Conservation (phyloP, 116 monocot species). For the Zostera marina region DNA sequence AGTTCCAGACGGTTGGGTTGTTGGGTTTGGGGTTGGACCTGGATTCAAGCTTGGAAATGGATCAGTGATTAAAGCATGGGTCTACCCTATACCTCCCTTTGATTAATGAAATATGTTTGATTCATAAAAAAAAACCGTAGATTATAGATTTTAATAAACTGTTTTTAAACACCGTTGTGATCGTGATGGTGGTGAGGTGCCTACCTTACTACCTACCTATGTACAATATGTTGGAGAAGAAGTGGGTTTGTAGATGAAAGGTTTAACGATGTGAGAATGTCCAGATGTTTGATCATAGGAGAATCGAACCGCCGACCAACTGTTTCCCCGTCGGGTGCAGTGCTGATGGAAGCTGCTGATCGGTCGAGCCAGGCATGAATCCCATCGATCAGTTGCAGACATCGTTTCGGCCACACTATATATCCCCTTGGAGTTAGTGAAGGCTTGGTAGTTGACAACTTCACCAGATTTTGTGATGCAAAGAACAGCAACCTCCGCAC, state of each 20-base stretch:
- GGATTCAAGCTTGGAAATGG: conserved; percentile 77
- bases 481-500: conserved; percentile 85
- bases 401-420: conserved; percentile 88
- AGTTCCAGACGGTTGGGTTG: conserved; percentile 24
- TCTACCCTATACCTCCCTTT: conserved; percentile 21
- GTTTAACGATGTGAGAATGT: conserved; percentile 39
- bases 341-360: conserved; percentile 62
- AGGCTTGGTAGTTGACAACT: conserved; percentile 86
- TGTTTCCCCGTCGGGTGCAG: conserved; percentile 40
- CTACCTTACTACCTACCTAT: too few relatives aligned
- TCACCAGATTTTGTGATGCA: conserved; percentile 89
- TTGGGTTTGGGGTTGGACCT: conserved; percentile 58
- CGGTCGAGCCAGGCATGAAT: conserved; percentile 65
- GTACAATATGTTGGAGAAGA: conserved; percentile 48
- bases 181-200: too few relatives aligned
- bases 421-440: conserved; percentile 59
- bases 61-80: conserved; percentile 46
- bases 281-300: conserved; percentile 55
- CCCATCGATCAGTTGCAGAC: conserved; percentile 87
- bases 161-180: too few relatives aligned
- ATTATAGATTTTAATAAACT: too few relatives aligned
- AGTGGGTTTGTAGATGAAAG: conserved; percentile 65
- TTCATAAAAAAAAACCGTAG: too few relatives aligned
- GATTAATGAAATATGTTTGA: too few relatives aligned
- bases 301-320: conserved; percentile 47